Conservation (phyloP, 1,284 basidiomycete genomes). For the Schizopora paradoxa region DNA sequence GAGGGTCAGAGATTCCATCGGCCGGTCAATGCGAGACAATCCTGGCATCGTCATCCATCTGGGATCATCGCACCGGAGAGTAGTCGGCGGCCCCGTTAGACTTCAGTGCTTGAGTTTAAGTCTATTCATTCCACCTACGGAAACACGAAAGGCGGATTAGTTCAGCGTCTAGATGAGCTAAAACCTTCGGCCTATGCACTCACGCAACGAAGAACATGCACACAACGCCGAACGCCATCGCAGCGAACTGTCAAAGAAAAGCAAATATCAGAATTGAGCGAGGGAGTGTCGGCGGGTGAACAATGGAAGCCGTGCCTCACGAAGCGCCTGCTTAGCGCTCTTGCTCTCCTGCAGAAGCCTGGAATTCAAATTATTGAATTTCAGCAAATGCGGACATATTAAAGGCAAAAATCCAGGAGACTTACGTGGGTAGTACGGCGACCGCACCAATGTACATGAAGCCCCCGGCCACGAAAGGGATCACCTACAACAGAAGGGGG, state of each 20-base stretch:
- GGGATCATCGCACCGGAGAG: too few species aligned
- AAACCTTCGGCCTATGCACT: constrained; percentile 34
- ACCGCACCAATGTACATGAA: constrained; percentile 91
- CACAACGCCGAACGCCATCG: constrained; percentile 82
- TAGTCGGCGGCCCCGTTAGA: too few species aligned
- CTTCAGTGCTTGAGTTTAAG: too few species aligned
- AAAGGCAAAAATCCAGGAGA: constrained; percentile 20
- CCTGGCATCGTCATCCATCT: too few species aligned
- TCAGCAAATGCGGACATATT: constrained; percentile 14
- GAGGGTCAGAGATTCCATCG: too few species aligned
- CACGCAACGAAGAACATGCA: constrained; percentile 88
- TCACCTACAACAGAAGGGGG: constrained; percentile 48
- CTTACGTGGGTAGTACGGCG: constrained; percentile 83
- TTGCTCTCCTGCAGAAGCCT: constrained; percentile 83
- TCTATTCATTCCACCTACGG: constrained; percentile 76
- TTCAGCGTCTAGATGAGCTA: constrained; percentile 18
- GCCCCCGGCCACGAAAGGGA: constrained; percentile 89
- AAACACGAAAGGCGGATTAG: too few species aligned
- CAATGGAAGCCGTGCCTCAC: constrained; percentile 62
- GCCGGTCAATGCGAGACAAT: too few species aligned
- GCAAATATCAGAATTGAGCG: constrained; percentile 9
- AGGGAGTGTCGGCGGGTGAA: constrained; percentile 9
- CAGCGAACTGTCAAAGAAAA: constrained; percentile 58
- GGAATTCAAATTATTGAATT: constrained; percentile 5
- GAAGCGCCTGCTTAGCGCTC: constrained; percentile 77